Evolutionary conservation across 2,329 filamentous ascomycete species (phyloP), one percentile per base, ranked within the genome.

Genomic region (Penicillium capsulatum): DNA sequence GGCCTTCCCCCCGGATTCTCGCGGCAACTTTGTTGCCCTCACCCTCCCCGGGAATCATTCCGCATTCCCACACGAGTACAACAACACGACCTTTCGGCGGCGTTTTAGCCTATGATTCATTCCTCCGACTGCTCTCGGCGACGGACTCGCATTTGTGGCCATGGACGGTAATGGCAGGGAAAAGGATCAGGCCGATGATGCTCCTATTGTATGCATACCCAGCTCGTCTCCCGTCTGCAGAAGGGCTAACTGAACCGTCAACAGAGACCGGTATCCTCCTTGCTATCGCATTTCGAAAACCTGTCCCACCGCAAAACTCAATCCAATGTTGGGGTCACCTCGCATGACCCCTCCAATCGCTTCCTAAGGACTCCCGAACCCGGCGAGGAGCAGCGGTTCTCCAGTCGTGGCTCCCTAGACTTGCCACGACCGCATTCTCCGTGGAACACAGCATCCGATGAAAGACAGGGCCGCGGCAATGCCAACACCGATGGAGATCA

Each of bases 281-380:
- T 73, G 14, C 59, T 69, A 31, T 72, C 70, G 19, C 69, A 72
- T 46, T 73, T 73, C 38, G 70, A 73, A 44, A 66, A 66, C 17
- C 63, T 73, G n/a, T 60, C 68, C 27, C 60, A 65, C 43, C 51
- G 56, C 40, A 55, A 55, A 44, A 45, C 60, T 29, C 55, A 60
- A 29, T 57, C 63, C 28, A 49, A 56, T 35, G 38, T 48, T 31
- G 37, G 54, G 5, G 48, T 44, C 24, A 56, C 50, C 30, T 52
- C 61, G 13, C 55, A 55, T 36, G 60, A 67, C 38, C 48, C 53
- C 8, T 47, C 57, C 17, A 50, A 47, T 27, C 49, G 47, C 14
- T 54, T 58, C 5, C 48, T 66, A 35, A 58, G 47, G 49, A 49
- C 60, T 7, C 60, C 61, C 36, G 57, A 65, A 30, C 45, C 47